A percentile compares a stretch with the other conserved stretches of the same genome.
Evolutionary conservation across 257 asterid genomes (phyloP).

Genomic region (Mitragyna speciosa): DNA sequence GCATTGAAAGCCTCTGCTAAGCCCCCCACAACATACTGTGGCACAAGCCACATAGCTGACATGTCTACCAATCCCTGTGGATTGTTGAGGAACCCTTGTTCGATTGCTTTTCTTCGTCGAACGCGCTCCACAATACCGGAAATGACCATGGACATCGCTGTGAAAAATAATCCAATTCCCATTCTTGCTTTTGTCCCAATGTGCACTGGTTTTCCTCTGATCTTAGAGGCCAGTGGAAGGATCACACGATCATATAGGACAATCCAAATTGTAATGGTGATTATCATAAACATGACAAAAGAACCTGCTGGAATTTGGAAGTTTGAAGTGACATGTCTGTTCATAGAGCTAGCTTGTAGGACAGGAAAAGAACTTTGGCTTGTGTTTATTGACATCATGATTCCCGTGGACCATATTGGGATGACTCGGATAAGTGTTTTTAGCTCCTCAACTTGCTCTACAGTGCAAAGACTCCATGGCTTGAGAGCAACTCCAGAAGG

Average conservation of each 20-base stretch:
- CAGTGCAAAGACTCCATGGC: conserved; percentile 56
- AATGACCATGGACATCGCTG: conserved; percentile 44
- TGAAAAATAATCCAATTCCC: conserved; percentile 58
- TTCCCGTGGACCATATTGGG: conserved; percentile 74
- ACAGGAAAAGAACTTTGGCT: conserved; percentile 52
- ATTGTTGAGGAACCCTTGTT: conserved; percentile 39
- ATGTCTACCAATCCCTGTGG: conserved; percentile 44
- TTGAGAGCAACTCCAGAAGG: conserved; percentile 33
- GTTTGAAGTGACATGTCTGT: conserved; percentile 47
- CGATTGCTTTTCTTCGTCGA: conserved; percentile 40
- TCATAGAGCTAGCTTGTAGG: conserved; percentile 68
- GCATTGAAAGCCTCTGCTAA: conserved; percentile 64
- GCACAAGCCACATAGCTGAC: conserved; percentile 74
- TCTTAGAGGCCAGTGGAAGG: conserved; percentile 50
- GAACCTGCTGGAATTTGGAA: conserved; percentile 74
- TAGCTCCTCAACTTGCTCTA: conserved; percentile 65
- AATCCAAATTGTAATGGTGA: conserved; percentile 48
- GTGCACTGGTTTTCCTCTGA: conserved; percentile 44
- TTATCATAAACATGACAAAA: conserved; percentile 44
- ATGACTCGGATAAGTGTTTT: conserved; percentile 55
- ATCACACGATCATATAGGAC: conserved; percentile 53
- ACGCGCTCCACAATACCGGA: conserved; percentile 52
- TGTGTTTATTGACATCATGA: conserved; percentile 52
- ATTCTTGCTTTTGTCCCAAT: conserved; percentile 50
- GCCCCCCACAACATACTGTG: conserved; percentile 53